A percentile compares a stretch with the other conserved stretches of the same genome.
Evolutionary conservation across 768 basidiomycete genomes (phyloP).

Genomic region (Suillus bovinus): DNA sequence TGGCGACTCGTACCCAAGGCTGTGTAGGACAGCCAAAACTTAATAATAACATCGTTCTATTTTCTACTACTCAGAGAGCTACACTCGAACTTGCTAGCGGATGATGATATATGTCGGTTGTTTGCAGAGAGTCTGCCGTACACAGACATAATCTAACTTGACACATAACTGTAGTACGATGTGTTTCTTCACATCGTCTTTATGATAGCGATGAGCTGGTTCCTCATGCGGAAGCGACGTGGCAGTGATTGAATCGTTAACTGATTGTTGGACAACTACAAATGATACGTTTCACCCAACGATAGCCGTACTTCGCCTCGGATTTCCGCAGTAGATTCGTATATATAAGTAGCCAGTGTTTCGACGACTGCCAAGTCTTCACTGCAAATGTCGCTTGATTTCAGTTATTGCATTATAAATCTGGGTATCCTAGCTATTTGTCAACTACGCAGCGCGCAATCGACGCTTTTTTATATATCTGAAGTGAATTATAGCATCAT

Average conservation of each 20-base stretch:
- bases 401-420: conserved; percentile 3
- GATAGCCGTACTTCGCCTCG: background rate
- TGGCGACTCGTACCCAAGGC: background rate
- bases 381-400: background rate
- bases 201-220: background rate
- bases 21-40: no score
- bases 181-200: background rate
- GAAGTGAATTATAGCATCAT: conserved; percentile 4
- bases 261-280: background rate
- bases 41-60: no score
- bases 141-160: background rate
- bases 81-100: no score
- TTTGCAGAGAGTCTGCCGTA: background rate
- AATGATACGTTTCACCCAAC: background rate
- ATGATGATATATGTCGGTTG: background rate
- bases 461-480: background rate
- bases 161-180: no score
- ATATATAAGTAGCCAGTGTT: no score
- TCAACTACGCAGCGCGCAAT: background rate
- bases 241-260: background rate
- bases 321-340: background rate
- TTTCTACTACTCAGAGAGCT: no score
- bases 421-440: background rate
- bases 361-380: background rate
- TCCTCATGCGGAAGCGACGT: background rate